Base-by-base conservation (phyloP, 2,329 filamentous ascomycete genomes). In the Paramyrothecium sp. region DNA sequence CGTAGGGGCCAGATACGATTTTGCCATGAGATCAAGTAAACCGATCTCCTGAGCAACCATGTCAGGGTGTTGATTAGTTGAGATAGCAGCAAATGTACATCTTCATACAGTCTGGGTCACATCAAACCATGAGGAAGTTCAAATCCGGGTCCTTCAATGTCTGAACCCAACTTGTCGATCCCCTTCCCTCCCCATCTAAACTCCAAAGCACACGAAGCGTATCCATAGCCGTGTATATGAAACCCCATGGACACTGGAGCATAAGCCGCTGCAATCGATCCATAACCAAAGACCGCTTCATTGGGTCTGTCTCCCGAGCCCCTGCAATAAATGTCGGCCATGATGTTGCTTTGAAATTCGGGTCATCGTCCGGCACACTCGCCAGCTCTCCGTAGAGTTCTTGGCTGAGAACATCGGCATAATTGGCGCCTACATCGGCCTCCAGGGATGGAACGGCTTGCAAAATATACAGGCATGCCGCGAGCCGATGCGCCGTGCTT, bases 251-350 rank as follows among this genome's bases (percentile, higher is more conserved):
- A 50, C 72, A 77, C 13, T 72, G 69, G 20, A 72, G 64, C 26
- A 77, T 73, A 19, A 77, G 68, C 20, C 70, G 68, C 41, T 71
- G 70, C 22, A 81, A 66, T 20, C 79, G 75, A 22, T 79, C 68
- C 65, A 79, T 74, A 50, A 81, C 78, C 81, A 80, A 84, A 3
- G 71, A 71, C 34, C 80, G 75, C 58, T 75, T 73, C 22, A 65
- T 67, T 0, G 67, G 67, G 7, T 78, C 73, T 48, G 73, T 74
- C 0, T 78, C 77, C 55, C 83, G 81, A 0, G 81, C 82, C 1
- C 82, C 83, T 7, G 79, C 80, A 7, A 86, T 74, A 55, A 86
- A 86, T 0, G 82, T 78, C 0, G 82, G 81, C 82, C 81, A 86
- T 1, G 79, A 77, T 3, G 81, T 83, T 0, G 80, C 81, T 61